Evolutionary conservation across 169 alveolate species (phyloP), one percentile per base, ranked within the genome.

Genomic region (Plasmodium ovale): DNA sequence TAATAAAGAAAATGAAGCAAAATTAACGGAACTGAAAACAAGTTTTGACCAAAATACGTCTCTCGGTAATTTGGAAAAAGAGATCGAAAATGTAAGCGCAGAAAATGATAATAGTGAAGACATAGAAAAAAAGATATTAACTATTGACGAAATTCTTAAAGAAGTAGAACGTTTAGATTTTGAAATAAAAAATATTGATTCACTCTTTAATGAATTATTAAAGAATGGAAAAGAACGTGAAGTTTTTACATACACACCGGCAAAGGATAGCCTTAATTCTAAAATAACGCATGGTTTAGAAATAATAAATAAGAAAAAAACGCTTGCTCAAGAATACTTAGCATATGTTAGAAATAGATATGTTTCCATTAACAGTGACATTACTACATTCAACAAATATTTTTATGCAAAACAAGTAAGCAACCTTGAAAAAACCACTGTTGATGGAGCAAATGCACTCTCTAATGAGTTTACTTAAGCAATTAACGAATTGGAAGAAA

Each of bases 191-290:
- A 16, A 35, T 5, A 60, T 19, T 60, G 29, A 60, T 27, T 9
- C 16, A 14, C 29, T 44, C 71, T 60, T 60, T 60, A 5, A 60
- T 60, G 51, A 60, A 33, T 27, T 60, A 35, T 33, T 60, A 27
- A 9, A 12, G 16, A 19, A 60, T 25, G 71, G 71, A 2, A 60
- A 60, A 33, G 33, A 12, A 27, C 12, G 42, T 33, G 42, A 19
- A 60, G 33, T 16, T 14, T 27, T 27, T 23, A 60, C 12, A 16
- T 60, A 60, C 14, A 60, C 6, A 60, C 29, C 44, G 16, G 16
- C 29, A 60, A 60, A 33, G 29, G 71, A 60, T 19, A 60, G 9
- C 71, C 71, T 60, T 25, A 60, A 16, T 35, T 5, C 42, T 3
- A 60, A 60, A 60, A 60, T 60, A 2, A 27, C 21, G 12, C 23